Evolutionary conservation across 1,284 basidiomycete genomes (phyloP).

Genomic region (Tilletia setariae): DNA sequence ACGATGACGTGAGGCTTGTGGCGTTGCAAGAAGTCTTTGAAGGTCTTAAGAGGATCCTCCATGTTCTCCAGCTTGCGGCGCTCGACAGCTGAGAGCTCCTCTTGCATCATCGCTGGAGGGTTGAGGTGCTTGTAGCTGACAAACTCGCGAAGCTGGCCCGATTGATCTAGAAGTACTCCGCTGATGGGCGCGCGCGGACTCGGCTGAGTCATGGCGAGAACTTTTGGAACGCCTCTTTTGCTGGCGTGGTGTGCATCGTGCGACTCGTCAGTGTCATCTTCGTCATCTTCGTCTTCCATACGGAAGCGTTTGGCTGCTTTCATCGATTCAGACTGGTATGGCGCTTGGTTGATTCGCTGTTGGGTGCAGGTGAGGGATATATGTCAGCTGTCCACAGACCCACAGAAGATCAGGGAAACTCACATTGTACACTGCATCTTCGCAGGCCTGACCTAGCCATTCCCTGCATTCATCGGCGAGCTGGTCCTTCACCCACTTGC

Average conservation of each 20-base stretch:
- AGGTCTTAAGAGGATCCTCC: slow-evolving; percentile 59
- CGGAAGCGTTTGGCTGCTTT: slow-evolving; percentile 28
- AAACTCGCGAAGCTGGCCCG: slow-evolving; percentile 81
- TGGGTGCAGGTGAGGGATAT: slow-evolving; percentile 19
- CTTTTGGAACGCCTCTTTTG: slow-evolving; percentile 68
- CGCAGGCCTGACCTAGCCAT: slow-evolving; percentile 39
- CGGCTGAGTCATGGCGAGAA: slow-evolving; percentile 90
- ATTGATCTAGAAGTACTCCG: slow-evolving; percentile 79
- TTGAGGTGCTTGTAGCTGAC: slow-evolving; percentile 72
- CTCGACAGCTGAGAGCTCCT: slow-evolving; percentile 9
- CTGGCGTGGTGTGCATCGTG: slow-evolving; percentile 57
- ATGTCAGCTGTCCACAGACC: slow-evolving; percentile 17
- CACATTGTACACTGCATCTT: slow-evolving; percentile 31
- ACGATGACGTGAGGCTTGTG: slow-evolving; percentile 84
- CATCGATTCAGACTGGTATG: slow-evolving; percentile 62
- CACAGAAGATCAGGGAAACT: neutral
- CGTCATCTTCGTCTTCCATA: slow-evolving; percentile 23
- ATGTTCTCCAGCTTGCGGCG: neutral
- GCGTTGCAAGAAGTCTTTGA: slow-evolving; percentile 74
- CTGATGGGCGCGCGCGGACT: slow-evolving; percentile 86
- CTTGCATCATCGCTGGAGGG: slow-evolving; percentile 28
- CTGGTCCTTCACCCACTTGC: slow-evolving; percentile 85
- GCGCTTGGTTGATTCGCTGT: slow-evolving; percentile 61
- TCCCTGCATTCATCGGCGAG: slow-evolving; percentile 88
- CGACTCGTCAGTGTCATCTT: slow-evolving; percentile 35